Conservation (phyloP, 331 rosid species). For the Spiraea crenata region DNA sequence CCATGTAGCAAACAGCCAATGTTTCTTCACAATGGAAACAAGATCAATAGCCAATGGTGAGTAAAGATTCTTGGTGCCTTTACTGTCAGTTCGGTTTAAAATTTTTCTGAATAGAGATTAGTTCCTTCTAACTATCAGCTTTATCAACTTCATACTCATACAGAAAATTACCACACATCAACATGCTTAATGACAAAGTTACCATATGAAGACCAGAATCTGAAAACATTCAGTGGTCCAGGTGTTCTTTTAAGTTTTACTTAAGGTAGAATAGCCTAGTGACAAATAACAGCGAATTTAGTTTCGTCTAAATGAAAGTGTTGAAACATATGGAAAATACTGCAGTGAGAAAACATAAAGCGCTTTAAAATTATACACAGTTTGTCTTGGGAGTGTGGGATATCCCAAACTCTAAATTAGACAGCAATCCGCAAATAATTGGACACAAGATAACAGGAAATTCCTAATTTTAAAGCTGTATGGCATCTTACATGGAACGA, state of each 20-base stretch:
- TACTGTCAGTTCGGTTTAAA: not conserved
- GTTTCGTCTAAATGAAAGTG: not conserved
- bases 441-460: conserved; percentile 11
- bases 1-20: not conserved
- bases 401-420: conserved; percentile 20
- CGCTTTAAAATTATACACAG: not conserved
- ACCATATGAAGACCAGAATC: not conserved
- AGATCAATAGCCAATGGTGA: not conserved
- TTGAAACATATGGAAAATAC: not conserved
- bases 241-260: not conserved
- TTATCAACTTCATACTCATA: not conserved
- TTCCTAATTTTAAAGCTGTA: conserved; percentile 27
- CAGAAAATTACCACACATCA: not conserved
- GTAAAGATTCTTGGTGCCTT: not conserved
- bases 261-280: not conserved
- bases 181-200: not conserved
- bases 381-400: not conserved
- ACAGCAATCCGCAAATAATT: conserved; percentile 6
- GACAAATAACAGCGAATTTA: not conserved
- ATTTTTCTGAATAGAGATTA: not conserved
- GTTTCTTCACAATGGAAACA: conserved; percentile 2
- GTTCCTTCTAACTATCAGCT: not conserved
- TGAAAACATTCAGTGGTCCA: not conserved
- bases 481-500: conserved; percentile 88
- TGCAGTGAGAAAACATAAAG: not conserved